A percentile compares a stretch with the other conserved stretches of the same genome.
These are phyloP conservation scores for Endocalyx cinctus DNA, from an alignment of 2,329 filamentous ascomycete genomes.

Conservation along the genomic window DNA sequence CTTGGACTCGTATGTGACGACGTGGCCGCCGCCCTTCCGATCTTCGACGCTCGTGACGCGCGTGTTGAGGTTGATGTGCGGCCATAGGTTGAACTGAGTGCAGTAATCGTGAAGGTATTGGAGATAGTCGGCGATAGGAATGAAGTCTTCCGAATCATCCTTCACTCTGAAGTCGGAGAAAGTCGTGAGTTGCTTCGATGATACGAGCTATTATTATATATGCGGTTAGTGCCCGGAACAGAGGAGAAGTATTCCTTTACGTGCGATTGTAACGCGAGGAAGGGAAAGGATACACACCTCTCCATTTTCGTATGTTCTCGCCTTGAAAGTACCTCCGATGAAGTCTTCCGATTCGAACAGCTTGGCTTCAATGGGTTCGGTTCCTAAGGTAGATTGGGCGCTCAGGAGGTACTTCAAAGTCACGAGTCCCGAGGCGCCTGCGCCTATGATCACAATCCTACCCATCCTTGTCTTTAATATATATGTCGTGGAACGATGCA, in stretches of 20 bases:
- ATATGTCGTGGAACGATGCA: constrained; percentile 11
- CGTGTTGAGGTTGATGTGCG: constrained; percentile 30
- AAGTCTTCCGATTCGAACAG: constrained; percentile 37
- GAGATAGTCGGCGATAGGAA: constrained; percentile 35
- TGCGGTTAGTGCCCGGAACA: constrained; percentile 1
- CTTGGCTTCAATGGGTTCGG: constrained; percentile 32
- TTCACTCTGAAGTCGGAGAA: constrained; percentile 40
- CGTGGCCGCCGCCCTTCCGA: constrained; percentile 14
- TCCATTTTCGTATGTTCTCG: constrained; percentile 39
- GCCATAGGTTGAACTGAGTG: constrained; percentile 32
- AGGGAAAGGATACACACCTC: constrained; percentile 22
- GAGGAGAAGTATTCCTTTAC: neutral
- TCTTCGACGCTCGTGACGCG: constrained; percentile 24
- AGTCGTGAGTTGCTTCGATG: constrained; percentile 39
- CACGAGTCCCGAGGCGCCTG: constrained; percentile 31
- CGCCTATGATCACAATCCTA: constrained; percentile 34
- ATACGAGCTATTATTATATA: constrained; percentile 28
- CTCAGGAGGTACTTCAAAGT: constrained; percentile 34
- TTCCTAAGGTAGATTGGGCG: constrained; percentile 24
- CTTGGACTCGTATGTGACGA: constrained; percentile 10
- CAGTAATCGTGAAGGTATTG: constrained; percentile 39
- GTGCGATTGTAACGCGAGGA: too few relatives aligned
- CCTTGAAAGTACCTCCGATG: constrained; percentile 38
- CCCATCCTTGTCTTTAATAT: constrained; percentile 8
- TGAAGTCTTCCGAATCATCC: constrained; percentile 38